Base-by-base conservation (phyloP, 805 yeast species). In the Candida verbasci region DNA sequence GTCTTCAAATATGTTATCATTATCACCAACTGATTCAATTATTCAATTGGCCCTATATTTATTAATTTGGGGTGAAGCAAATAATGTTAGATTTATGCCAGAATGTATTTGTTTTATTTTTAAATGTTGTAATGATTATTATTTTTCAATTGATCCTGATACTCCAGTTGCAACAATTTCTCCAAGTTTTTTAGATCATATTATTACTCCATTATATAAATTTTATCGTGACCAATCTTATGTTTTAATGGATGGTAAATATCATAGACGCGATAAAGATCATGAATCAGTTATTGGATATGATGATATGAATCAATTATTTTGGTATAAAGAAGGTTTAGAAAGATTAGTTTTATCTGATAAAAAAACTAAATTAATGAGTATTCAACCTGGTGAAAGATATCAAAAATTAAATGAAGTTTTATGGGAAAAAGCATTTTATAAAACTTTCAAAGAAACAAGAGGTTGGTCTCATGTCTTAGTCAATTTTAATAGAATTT, bases 11-110 rank as follows among this genome's bases (percentile, higher is more conserved):
- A 75, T 79, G 81, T 64, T 64, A 21, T 50, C 62, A 1, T 60
- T 75, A 30, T 53, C 74, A 0, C 68, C 82, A 1, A 62, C 65
- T 18, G 85, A 80, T 38, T 70, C 79, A 39, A 63, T 78, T 3
- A 60, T 69, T 11, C 95, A 87, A 44, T 45, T 87, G 12, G 77
- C 85, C 0, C 57, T 87, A 6, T 88, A 80, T 50, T 65, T 87
- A 9, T 55, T 85, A 38, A 75, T 86, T 43, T 87, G 96, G 96
- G 94, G 95, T 1, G 96, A 87, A 53, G 87, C 95, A 0, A 86
- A 84, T 50, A 88, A 86, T 47, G 53, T 87, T 2, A 68, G 96
- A 43, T 87, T 84, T 49, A 80, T 87, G 78, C 96, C 96, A 0
- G 96, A 87, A 52, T 86, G 95, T 48, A 53, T 87, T 16, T 86